Evolutionary conservation across 2,329 filamentous ascomycete genomes (phyloP).

Genomic region (Botrytis elliptica): DNA sequence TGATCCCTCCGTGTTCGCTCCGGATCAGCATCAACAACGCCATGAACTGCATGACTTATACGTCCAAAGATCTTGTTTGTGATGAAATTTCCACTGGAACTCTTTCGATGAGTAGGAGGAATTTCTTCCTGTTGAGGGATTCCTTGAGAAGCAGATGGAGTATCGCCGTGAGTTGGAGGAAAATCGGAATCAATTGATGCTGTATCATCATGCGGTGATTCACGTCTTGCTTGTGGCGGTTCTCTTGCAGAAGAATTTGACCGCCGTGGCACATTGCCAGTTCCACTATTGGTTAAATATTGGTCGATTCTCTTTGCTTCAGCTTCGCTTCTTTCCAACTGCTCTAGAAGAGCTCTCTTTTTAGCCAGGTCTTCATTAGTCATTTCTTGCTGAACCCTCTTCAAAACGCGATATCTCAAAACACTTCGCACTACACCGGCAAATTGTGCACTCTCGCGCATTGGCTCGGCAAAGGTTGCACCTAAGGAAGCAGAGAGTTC

Average conservation of each 20-base stretch:
- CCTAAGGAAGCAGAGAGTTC: constrained; percentile 86
- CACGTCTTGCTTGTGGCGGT: constrained; percentile 47
- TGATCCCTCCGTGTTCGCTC: constrained; percentile 88
- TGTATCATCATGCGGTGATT: constrained; percentile 69
- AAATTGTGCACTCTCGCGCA: constrained; percentile 97
- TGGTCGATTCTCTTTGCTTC: constrained; percentile 93
- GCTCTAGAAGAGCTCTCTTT: constrained; percentile 78
- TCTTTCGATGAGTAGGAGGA: constrained; percentile 68
- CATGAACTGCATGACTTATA: constrained; percentile 92
- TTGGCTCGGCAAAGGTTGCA: constrained; percentile 92
- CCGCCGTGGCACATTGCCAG: constrained; percentile 60
- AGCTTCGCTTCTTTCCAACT: constrained; percentile 87
- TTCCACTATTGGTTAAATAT: constrained; percentile 75
- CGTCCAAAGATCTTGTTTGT: constrained; percentile 93
- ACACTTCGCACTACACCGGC: constrained; percentile 90
- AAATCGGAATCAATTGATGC: constrained; percentile 96
- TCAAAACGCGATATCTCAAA: constrained; percentile 83
- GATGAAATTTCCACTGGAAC: constrained; percentile 82
- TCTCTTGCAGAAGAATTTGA: constrained; percentile 60
- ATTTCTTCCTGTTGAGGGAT: constrained; percentile 52
- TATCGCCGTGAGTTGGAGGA: constrained; percentile 79
- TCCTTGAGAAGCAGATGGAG: constrained; percentile 73
- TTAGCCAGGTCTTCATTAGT: constrained; percentile 89
- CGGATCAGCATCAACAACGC: constrained; percentile 93
- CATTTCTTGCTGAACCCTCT: constrained; percentile 96